A percentile compares a stretch with the other conserved stretches of the same genome.
phyloP scores from a whole-genome alignment of 2,329 filamentous ascomycete genomes.

The Sporothrix globosa region DNA sequence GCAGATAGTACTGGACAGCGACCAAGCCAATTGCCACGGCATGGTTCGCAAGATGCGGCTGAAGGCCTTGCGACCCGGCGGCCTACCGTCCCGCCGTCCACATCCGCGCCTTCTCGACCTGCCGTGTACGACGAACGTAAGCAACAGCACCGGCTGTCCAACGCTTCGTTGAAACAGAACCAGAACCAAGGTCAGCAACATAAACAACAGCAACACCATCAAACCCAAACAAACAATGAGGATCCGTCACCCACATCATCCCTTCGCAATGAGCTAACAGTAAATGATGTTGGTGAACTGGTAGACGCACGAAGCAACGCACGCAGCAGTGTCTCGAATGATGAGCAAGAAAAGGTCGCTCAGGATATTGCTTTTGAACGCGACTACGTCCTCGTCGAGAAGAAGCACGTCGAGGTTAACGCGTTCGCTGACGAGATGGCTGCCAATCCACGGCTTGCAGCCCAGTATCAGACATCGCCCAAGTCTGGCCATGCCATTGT shows the following conservation, averaged over 20 bases:
- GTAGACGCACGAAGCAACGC: slow-evolving; percentile 26
- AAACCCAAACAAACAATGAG: slow-evolving; percentile 40
- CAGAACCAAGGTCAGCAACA: slow-evolving; percentile 31
- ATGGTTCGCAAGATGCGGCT: slow-evolving; percentile 49
- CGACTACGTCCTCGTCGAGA: slow-evolving; percentile 95
- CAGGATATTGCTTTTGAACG: slow-evolving; percentile 89
- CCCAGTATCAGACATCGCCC: slow-evolving; percentile 51
- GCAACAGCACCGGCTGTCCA: slow-evolving; percentile 49
- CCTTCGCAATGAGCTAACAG: slow-evolving; percentile 43
- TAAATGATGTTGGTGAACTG: slow-evolving; percentile 31
- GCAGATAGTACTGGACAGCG: slow-evolving; percentile 38
- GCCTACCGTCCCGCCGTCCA: slow-evolving; percentile 51
- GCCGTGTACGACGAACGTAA: slow-evolving; percentile 45
- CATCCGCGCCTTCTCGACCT: slow-evolving; percentile 53
- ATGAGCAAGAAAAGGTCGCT: slow-evolving; percentile 70
- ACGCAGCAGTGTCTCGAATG: slow-evolving; percentile 31
- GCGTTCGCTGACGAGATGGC: slow-evolving; percentile 94
- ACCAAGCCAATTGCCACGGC: slow-evolving; percentile 50
- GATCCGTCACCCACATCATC: slow-evolving; percentile 44
- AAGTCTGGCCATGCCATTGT: slow-evolving; percentile 66
- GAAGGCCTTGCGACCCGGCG: slow-evolving; percentile 59
- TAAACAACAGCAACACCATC: slow-evolving; percentile 22
- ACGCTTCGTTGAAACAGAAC: slow-evolving; percentile 45
- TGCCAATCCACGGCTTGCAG: slow-evolving; percentile 70
- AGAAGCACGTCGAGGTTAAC: slow-evolving; percentile 93